Conservation (phyloP, 2,329 filamentous ascomycete species). For the Daldinia eschscholtzii region DNA sequence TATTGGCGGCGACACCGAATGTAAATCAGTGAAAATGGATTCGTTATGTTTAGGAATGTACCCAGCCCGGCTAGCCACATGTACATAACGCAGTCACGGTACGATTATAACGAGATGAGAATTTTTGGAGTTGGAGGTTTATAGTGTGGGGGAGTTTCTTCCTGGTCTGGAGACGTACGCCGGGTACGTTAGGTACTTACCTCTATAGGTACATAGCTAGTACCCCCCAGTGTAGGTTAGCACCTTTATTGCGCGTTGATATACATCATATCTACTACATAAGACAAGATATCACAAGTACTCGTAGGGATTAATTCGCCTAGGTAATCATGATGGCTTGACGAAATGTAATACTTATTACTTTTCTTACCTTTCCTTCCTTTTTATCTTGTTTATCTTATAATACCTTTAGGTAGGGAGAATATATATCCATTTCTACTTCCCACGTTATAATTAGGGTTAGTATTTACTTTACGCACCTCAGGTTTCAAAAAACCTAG, state of each 20-base stretch:
- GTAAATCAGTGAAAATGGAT: conserved; percentile 5
- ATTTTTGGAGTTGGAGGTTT: conserved; percentile 1
- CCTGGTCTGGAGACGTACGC: conserved; percentile 10
- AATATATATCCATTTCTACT: conserved; percentile 9
- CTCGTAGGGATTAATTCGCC: conserved; percentile 5
- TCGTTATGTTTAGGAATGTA: conserved; percentile 26
- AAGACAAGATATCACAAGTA: conserved; percentile 9
- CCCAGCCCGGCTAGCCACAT: conserved; percentile 15
- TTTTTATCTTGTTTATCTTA: conserved; percentile 14
- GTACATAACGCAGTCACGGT: conserved; percentile 3
- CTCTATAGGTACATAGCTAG: background rate
- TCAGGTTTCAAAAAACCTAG: conserved; percentile 26
- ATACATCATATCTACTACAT: background rate
- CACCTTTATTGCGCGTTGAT: too few relatives aligned
- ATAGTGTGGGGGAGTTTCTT: conserved; percentile 7
- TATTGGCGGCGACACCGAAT: conserved; percentile 38
- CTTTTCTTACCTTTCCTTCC: conserved; percentile 15
- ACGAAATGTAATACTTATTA: conserved; percentile 30
- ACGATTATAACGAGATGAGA: conserved; percentile 22
- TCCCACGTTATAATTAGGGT: conserved; percentile 3
- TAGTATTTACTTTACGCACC: background rate
- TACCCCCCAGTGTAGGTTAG: background rate
- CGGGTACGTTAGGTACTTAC: background rate
- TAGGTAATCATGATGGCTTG: conserved; percentile 21
- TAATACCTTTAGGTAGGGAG: background rate